Evolutionary conservation across 1,139 yeast genomes (phyloP).

Genomic region (Pneumocystis murina): DNA sequence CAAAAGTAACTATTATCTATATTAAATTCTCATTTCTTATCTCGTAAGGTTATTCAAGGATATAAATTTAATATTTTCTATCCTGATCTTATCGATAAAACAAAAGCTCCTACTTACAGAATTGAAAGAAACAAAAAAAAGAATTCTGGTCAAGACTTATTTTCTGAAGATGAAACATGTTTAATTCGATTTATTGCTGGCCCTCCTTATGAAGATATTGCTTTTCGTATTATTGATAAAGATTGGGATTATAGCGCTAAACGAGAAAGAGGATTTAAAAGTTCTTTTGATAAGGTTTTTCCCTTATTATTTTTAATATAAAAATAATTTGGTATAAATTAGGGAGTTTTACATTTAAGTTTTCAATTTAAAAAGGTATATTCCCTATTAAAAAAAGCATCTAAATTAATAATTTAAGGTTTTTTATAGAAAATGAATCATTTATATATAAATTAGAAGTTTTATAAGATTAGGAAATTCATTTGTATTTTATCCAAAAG

Average conservation of each 20-base stretch:
- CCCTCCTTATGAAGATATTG: slow-evolving; percentile 24
- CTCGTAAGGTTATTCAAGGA: slow-evolving; percentile 22
- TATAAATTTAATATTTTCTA: slow-evolving; percentile 27
- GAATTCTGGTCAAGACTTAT: slow-evolving; percentile 4
- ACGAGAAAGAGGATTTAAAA: slow-evolving; percentile 21
- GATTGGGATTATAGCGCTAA: slow-evolving; percentile 27
- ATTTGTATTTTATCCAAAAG: not conserved
- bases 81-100: slow-evolving; percentile 21
- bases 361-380: slow-evolving; percentile 24
- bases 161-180: slow-evolving; percentile 18
- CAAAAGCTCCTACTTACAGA: slow-evolving; percentile 23
- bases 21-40: not conserved
- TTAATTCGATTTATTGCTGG: slow-evolving; percentile 25
- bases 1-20: slow-evolving; percentile 16
- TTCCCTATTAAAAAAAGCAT: slow-evolving; percentile 16
- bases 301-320: not conserved
- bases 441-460: not conserved
- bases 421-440: not conserved
- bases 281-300: slow-evolving; percentile 22
- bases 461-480: not conserved
- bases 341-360: slow-evolving; percentile 23
- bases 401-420: not conserved
- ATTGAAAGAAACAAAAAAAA: slow-evolving; percentile 17
- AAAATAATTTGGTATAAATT: slow-evolving; percentile 10
- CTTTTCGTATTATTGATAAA: slow-evolving; percentile 25